These are phyloP conservation scores for Suhomyces ambrosiae DNA, from an alignment of 1,139 yeast species.

Conservation along the genomic window DNA sequence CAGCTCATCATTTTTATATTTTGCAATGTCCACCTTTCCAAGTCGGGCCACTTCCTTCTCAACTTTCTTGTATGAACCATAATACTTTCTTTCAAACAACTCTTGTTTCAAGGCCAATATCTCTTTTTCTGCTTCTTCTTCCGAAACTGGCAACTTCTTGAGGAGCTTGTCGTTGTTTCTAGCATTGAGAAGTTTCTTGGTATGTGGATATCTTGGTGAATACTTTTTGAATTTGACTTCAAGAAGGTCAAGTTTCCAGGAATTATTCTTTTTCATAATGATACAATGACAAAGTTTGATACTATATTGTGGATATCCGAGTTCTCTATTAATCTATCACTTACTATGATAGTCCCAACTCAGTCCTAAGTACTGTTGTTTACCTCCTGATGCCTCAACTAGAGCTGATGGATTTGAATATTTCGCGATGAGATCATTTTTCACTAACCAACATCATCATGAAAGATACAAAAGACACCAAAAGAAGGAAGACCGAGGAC, in stretches of 20 bases:
- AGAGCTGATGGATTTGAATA: too few relatives aligned
- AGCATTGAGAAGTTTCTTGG: slow-evolving; percentile 51
- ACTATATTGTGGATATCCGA: too few relatives aligned
- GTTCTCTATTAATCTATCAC: too few relatives aligned
- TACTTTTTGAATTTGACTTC: slow-evolving; percentile 48
- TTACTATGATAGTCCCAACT: too few relatives aligned
- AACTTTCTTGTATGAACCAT: slow-evolving; percentile 48
- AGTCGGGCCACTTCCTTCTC: slow-evolving; percentile 35
- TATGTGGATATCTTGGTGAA: slow-evolving; percentile 56
- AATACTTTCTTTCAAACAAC: slow-evolving; percentile 52
- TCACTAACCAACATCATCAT: slow-evolving; percentile 3
- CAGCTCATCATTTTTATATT: slow-evolving; percentile 22
- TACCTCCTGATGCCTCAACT: too few relatives aligned
- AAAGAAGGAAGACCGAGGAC: slow-evolving; percentile 18
- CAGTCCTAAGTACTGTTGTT: too few relatives aligned
- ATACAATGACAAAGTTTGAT: neutral
- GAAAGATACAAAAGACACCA: slow-evolving; percentile 12
- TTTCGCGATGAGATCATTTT: slow-evolving; percentile 12
- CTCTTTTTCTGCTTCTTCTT: slow-evolving; percentile 45
- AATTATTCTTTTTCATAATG: slow-evolving; percentile 15
- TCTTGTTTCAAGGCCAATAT: slow-evolving; percentile 49
- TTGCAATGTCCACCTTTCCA: slow-evolving; percentile 26
- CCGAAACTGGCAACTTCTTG: slow-evolving; percentile 40
- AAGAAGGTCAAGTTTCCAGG: slow-evolving; percentile 54
- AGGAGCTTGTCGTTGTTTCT: slow-evolving; percentile 49